These are phyloP conservation scores for Rhizopogon vinicolor DNA, from an alignment of 768 basidiomycete species.

Conservation along the genomic window DNA sequence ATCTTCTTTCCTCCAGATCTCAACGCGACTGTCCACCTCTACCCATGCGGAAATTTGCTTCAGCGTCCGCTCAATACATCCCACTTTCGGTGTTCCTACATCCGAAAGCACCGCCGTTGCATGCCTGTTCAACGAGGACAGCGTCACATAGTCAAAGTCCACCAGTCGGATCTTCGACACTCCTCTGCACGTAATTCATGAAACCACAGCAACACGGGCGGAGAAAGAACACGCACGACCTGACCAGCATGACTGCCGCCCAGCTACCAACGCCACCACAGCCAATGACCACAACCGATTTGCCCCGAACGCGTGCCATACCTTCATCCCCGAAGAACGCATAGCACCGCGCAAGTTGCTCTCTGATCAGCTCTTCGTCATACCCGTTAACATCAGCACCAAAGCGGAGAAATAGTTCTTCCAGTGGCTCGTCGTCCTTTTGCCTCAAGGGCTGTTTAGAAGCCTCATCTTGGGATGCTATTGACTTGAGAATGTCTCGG, in stretches of 20 bases:
- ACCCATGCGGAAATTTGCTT: constrained; percentile 81
- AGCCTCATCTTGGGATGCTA: constrained; percentile 24
- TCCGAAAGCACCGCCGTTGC: constrained; percentile 86
- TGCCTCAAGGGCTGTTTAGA: not conserved
- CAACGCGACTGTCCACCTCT: constrained; percentile 76
- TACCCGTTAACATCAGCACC: constrained; percentile 31
- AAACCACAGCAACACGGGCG: not conserved
- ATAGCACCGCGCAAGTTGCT: constrained; percentile 92
- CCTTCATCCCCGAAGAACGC: constrained; percentile 90
- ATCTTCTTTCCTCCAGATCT: constrained; percentile 83
- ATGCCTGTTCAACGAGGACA: constrained; percentile 93
- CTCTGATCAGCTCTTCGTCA: constrained; percentile 77
- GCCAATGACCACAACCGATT: constrained; percentile 84
- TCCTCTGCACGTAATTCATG: constrained; percentile 41
- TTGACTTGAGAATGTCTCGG: constrained; percentile 51
- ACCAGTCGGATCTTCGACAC: constrained; percentile 74
- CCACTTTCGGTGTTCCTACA: constrained; percentile 92
- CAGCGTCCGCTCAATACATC: constrained; percentile 63
- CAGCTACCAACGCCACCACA: constrained; percentile 97
- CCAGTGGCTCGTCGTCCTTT: not conserved
- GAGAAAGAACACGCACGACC: constrained; percentile 59
- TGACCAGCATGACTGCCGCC: constrained; percentile 89
- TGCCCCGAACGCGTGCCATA: constrained; percentile 72
- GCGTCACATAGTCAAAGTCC: constrained; percentile 94
- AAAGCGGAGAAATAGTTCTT: not conserved